Percentiles rank a stretch among this genome's conserved stretches.
phyloP scores from a whole-genome alignment of 345 rosid genomes.

The Eucalyptus camaldulensis region DNA sequence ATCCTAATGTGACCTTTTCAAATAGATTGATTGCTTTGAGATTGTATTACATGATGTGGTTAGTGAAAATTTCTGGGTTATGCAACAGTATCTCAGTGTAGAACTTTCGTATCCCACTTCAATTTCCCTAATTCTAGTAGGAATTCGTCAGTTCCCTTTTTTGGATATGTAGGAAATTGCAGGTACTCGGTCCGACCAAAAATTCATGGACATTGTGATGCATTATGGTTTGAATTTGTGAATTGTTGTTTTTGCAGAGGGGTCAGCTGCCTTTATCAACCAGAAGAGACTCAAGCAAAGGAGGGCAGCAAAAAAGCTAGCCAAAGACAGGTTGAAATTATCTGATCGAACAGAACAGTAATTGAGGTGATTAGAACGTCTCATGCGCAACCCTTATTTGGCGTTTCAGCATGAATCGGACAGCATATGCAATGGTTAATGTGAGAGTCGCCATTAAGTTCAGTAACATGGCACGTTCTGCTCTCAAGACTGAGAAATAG shows the following conservation, averaged over 20 bases:
- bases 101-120: neutral
- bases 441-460: neutral
- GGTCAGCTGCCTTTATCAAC: neutral
- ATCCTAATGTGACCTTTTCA: neutral
- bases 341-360: neutral
- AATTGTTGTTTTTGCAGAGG: slow-evolving; percentile 2
- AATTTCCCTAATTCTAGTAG: neutral
- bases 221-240: neutral
- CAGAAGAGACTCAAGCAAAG: slow-evolving; percentile 36
- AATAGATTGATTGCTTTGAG: neutral
- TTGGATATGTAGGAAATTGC: neutral
- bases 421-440: neutral
- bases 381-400: neutral
- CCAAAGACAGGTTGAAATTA: slow-evolving; percentile 8
- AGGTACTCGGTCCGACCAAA: neutral
- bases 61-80: neutral
- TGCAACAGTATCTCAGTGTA: neutral
- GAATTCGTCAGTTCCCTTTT: neutral
- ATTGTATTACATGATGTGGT: neutral
- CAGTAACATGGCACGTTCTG: neutral
- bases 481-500: neutral
- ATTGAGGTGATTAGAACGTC: neutral
- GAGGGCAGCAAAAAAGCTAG: slow-evolving; percentile 44
- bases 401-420: neutral
- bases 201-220: neutral